These are phyloP conservation scores for Albugo laibachii DNA, from an alignment of 352 stramenopile species.

Conservation along the genomic window DNA sequence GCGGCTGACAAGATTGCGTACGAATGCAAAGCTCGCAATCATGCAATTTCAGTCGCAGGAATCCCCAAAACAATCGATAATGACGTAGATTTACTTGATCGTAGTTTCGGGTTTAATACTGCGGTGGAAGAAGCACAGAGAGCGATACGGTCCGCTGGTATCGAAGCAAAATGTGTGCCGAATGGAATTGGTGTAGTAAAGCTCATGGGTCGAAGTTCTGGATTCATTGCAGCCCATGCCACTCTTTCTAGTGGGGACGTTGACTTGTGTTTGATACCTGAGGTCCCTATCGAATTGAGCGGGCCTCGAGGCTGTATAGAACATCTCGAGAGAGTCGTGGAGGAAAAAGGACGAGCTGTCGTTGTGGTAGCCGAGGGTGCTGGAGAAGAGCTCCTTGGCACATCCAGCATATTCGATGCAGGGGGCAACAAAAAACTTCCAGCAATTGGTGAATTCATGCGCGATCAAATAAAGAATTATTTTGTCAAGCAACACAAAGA, in stretches of 20 bases:
- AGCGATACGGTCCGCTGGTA: slow-evolving; percentile 81
- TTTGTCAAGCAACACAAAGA: slow-evolving; percentile 81
- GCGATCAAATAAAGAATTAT: slow-evolving; percentile 84
- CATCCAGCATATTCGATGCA: slow-evolving; percentile 81
- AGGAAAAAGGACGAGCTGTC: slow-evolving; percentile 93
- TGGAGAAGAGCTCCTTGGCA: slow-evolving; percentile 88
- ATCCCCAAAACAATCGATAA: slow-evolving; percentile 99
- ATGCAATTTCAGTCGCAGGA: slow-evolving; percentile 88
- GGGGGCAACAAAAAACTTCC: slow-evolving; percentile 91
- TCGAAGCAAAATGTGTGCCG: slow-evolving; percentile 89
- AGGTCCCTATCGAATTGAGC: slow-evolving; percentile 92
- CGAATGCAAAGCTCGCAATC: slow-evolving; percentile 39
- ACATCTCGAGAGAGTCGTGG: slow-evolving; percentile 80
- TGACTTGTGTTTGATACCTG: slow-evolving; percentile 94
- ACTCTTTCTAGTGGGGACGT: slow-evolving; percentile 94
- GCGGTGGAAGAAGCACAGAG: slow-evolving; percentile 90
- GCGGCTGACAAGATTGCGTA: slow-evolving; percentile 84
- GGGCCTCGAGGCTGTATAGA: slow-evolving; percentile 81
- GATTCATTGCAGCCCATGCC: slow-evolving; percentile 94
- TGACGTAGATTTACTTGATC: slow-evolving; percentile 95
- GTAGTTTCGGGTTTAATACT: slow-evolving; percentile 95
- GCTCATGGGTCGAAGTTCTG: slow-evolving; percentile 93
- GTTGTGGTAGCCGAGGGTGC: slow-evolving; percentile 95
- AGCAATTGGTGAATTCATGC: slow-evolving; percentile 93
- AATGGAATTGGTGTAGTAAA: slow-evolving; percentile 98